A percentile compares a stretch with the other conserved stretches of the same genome.
Evolutionary conservation across 2,329 filamentous ascomycete species (phyloP).

Genomic region (Byssochlamys sp.): DNA sequence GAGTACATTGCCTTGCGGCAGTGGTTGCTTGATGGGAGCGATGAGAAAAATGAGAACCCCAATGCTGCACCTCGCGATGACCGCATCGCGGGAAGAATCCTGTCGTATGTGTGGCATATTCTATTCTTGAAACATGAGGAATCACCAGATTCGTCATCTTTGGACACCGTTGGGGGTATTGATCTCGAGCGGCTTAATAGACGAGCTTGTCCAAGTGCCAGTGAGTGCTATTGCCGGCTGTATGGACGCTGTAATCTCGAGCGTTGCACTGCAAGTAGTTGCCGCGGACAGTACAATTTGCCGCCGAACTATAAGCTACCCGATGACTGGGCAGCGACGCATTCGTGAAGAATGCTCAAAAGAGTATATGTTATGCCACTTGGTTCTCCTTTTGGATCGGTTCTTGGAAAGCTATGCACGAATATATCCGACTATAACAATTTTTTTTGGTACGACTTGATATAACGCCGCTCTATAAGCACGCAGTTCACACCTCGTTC

Average conservation of each 20-base stretch:
- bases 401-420: too few relatives aligned
- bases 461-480: too few relatives aligned
- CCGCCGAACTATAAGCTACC: conserved; percentile 30
- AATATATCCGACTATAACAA: too few relatives aligned
- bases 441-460: too few relatives aligned
- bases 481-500: too few relatives aligned
- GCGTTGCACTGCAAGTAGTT: conserved; percentile 25
- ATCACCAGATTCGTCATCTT: background rate
- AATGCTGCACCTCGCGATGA: conserved; percentile 34
- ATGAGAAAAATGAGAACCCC: conserved; percentile 2
- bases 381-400: too few relatives aligned
- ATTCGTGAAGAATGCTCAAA: conserved; percentile 11
- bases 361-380: background rate
- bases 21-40: conserved; percentile 41
- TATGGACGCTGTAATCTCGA: conserved; percentile 34
- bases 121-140: conserved; percentile 29
- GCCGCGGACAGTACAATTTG: conserved; percentile 31
- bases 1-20: conserved; percentile 46
- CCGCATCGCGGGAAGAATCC: conserved; percentile 34
- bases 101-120: conserved; percentile 44
- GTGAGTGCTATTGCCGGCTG: conserved; percentile 37
- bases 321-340: conserved; percentile 22
- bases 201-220: conserved; percentile 27
- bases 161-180: conserved; percentile 12
- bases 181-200: conserved; percentile 30